phyloP scores from a whole-genome alignment of 2,329 filamentous ascomycete species.

The Monilinia laxa region DNA sequence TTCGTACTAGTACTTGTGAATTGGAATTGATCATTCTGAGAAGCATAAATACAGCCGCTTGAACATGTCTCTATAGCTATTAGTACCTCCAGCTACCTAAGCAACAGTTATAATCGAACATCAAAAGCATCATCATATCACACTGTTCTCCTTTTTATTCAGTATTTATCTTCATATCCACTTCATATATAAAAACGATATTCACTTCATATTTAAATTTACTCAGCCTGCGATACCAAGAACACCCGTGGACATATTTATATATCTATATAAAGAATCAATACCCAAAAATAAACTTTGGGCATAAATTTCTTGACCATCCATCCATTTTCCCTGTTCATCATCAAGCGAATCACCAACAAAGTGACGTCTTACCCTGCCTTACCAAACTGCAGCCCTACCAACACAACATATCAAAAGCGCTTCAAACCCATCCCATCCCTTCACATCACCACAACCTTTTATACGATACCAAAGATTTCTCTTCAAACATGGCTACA shows the following conservation, averaged over 20 bases:
- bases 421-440: neutral
- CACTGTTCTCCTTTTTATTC: neutral
- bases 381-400: slow-evolving; percentile 15
- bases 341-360: slow-evolving; percentile 8
- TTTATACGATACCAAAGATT: neutral
- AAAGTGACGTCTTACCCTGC: slow-evolving; percentile 16
- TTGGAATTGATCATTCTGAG: no score
- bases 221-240: neutral
- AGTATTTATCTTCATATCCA: neutral
- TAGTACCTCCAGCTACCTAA: no score
- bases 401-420: slow-evolving; percentile 16
- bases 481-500: slow-evolving; percentile 11
- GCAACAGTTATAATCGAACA: neutral
- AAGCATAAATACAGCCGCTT: no score
- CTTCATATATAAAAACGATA: neutral
- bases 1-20: no score
- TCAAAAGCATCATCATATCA: neutral
- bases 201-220: neutral
- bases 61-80: no score
- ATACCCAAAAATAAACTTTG: neutral
- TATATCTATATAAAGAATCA: neutral
- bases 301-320: neutral
- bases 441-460: neutral
- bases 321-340: slow-evolving; percentile 6
- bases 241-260: no score